Conservation (phyloP, 129 eudicot genomes). For the Centrapalus pauciflorus region DNA sequence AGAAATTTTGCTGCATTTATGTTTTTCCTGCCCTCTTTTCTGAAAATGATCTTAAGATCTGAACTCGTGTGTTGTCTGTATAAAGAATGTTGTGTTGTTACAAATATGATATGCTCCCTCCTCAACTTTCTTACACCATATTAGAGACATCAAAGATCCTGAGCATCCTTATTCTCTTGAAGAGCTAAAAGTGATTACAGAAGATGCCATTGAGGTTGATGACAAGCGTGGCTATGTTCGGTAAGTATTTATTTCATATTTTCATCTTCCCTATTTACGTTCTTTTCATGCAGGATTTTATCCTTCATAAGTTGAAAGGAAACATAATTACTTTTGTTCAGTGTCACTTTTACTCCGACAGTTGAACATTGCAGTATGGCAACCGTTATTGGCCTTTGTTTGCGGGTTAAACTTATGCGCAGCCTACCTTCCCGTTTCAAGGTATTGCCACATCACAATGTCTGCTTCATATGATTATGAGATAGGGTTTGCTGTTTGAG, state of each 20-base stretch:
- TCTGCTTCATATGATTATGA: background rate
- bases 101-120: slow-evolving; percentile 1
- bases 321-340: slow-evolving; percentile 11
- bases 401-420: slow-evolving; percentile 95
- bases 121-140: slow-evolving; percentile 72
- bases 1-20: no score
- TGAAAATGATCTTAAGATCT: no score
- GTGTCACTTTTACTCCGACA: slow-evolving; percentile 95
- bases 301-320: background rate
- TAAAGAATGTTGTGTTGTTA: background rate
- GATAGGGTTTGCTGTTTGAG: background rate
- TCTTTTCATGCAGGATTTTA: background rate
- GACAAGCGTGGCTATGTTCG: slow-evolving; percentile 64
- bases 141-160: slow-evolving; percentile 98
- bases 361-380: slow-evolving; percentile 99
- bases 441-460: slow-evolving; percentile 31
- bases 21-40: no score
- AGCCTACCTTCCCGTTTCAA: slow-evolving; percentile 85
- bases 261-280: background rate
- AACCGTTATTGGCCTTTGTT: slow-evolving; percentile 83
- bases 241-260: slow-evolving; percentile 24
- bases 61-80: no score
- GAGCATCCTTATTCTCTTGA: slow-evolving; percentile 97
- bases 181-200: slow-evolving; percentile 86
- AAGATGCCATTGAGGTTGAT: slow-evolving; percentile 95